Base-by-base conservation (phyloP, 176 grass and related monocot species). In the Eragrostis curvula region DNA sequence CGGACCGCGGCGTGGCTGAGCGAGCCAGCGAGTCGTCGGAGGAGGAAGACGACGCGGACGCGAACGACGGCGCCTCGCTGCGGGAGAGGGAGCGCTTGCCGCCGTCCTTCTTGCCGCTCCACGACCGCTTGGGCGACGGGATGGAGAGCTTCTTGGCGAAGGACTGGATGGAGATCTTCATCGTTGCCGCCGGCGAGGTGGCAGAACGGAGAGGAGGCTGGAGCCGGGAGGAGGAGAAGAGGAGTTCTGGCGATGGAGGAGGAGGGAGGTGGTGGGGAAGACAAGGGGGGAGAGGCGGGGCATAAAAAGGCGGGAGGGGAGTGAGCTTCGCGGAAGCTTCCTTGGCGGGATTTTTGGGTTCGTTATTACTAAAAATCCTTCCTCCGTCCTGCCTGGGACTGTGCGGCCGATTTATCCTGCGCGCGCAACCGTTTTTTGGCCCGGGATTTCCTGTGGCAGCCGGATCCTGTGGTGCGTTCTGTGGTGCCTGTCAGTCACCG, bases 111-210 rank as follows among this genome's bases (percentile, higher is more conserved):
- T 53, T 55, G 73, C 25, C 74, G 58, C 65, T 77, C 69, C 52
- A 24, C 47, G 28, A 2, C 50, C 76, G 79, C 75, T 93, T 93
- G 8, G 85, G 87, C 8, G 75, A 90, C 50, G 86, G 78, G 15
- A 85, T 53, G 48, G 83, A 82, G 23, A 87, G 84, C 81, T 88
- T 95, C 68, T 82, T 68, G 39, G 90, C 60, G 36, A 99, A 75
- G 3, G 93, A 92, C 3, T 79, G 79, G 28, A 96, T 66, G 29
- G 87, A 90, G 21, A 96, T 83, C 93, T 96, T 99, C 97, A 96
- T 95, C 74, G 58, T 43, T 9, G 14, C 3, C 7, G 29, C 7
- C 3, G 21, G 25, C 11, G 47, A 10, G n/a, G 14, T 55, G 18
- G 52, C 17, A 23, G 3, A 29, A 52, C 25, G 50, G 51, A 48